Conservation (phyloP, 1,284 basidiomycete species). For the Coniferiporia weirii region DNA sequence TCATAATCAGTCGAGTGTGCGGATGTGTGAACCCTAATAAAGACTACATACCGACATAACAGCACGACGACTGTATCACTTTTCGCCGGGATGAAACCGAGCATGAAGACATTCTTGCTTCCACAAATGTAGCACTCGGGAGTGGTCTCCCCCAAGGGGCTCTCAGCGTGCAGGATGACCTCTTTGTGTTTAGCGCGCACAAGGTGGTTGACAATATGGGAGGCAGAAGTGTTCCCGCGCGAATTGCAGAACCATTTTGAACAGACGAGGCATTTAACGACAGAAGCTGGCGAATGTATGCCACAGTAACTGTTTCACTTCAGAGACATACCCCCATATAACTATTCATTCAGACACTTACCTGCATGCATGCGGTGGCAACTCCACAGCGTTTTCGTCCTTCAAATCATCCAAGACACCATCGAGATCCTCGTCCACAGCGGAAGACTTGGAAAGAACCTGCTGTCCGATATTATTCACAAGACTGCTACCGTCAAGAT, state of each 20-base stretch:
- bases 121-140: conserved; percentile 99
- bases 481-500: conserved; percentile 29
- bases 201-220: conserved; percentile 98
- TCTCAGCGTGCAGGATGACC: conserved; percentile 93
- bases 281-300: conserved; percentile 96
- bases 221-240: conserved; percentile 95
- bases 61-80: conserved; percentile 98
- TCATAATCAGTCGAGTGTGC: conserved; percentile 1
- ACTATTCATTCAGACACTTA: conserved; percentile 33
- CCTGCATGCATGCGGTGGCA: conserved; percentile 93
- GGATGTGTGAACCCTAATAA: conserved; percentile 13
- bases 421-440: conserved; percentile 80
- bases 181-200: conserved; percentile 99
- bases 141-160: conserved; percentile 92
- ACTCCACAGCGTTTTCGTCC: conserved; percentile 78
- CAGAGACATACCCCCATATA: conserved; percentile 17
- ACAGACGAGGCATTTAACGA: conserved; percentile 95
- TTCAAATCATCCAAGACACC: conserved; percentile 83
- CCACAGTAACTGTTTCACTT: conserved; percentile 79
- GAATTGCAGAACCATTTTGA: conserved; percentile 99
- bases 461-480: conserved; percentile 34
- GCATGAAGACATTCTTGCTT: conserved; percentile 99
- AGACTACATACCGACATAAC: conserved; percentile 76
- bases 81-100: conserved; percentile 99
- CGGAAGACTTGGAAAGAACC: conserved; percentile 25